Base-by-base conservation (phyloP, 495 filamentous ascomycete genomes). In the Penicillium diatomitis region DNA sequence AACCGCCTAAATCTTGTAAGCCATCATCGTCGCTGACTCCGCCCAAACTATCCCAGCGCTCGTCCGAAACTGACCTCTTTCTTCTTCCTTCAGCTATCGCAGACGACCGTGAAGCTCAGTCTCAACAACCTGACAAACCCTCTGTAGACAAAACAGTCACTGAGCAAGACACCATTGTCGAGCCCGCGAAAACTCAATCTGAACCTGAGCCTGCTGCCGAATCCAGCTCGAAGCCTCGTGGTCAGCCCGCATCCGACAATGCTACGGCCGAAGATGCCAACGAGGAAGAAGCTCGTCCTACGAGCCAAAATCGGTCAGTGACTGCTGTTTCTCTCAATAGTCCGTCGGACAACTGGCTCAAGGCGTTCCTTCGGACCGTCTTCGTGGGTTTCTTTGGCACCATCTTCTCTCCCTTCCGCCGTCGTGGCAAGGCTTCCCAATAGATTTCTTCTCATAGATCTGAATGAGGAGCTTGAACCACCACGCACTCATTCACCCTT, bases 281-380 rank as follows among this genome's bases (percentile, higher is more conserved):
- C 32, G 69, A 62, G 48, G 66, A 65, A 45, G 66, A 67, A 44
- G 54, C 65, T 65, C 65, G 64, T 50, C 62, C 69, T 9, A 33
- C 55, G 54, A 72, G 66, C 57, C 67, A 70, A 60, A 70, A 66
- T 51, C 71, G 64, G 63, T 72, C 71, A 63, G 67, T 72, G 44
- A 62, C 62, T 48, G 68, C 69, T 60, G 63, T 72, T 60, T 69
- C 71, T 58, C 50, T 70, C 53, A 69, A 68, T 60, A 60, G 58
- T 53, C 57, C 64, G 58, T 49, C 57, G 46, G 67, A 69, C 54
- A 68, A 62, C 58, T 74, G 71, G 71, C 61, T 74, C 61, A 70
- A 65, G 56, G 63, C 58, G 46, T 60, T 74, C 50, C 55, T 71
- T 53, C 69, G 69, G 49, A 61, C 67, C 34, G 63, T 74, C 38